Percentiles rank a stretch among this genome's conserved stretches.
Conservation (phyloP, 1,139 yeast species). For the Candida buenavistaensis region DNA sequence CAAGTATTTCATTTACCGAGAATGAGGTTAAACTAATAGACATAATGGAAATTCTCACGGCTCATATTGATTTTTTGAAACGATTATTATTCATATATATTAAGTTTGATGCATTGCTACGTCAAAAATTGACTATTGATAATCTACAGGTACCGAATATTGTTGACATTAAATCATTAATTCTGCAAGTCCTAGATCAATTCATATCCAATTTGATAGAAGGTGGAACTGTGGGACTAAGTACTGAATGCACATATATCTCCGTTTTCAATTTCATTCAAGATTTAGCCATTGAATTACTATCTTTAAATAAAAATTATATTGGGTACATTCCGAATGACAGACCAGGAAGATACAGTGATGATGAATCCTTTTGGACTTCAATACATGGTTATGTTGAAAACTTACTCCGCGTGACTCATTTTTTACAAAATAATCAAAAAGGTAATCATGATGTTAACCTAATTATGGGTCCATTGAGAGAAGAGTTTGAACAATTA, state of each 20-base stretch:
- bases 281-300: conserved; percentile 2
- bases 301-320: not conserved
- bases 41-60: conserved; percentile 6
- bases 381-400: conserved; percentile 2
- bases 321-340: conserved; percentile 4
- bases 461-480: conserved; percentile 6
- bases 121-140: conserved; percentile 5
- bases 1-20: conserved; percentile 6
- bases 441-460: conserved; percentile 1
- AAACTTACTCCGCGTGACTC: not conserved
- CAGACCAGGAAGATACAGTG: conserved; percentile 5
- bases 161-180: conserved; percentile 1
- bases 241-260: conserved; percentile 3
- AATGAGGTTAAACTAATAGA: conserved; percentile 5
- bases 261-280: conserved; percentile 1
- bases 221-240: conserved; percentile 6
- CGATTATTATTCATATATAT: conserved; percentile 2
- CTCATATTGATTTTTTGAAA: conserved; percentile 6
- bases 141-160: conserved; percentile 2
- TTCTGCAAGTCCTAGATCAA: not conserved
- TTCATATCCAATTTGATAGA: conserved; percentile 1
- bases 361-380: conserved; percentile 4
- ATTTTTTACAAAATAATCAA: not conserved
- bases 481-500: conserved; percentile 6
- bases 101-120: conserved; percentile 3